Evolutionary conservation across 352 stramenopile species (phyloP).

Genomic region (Globisporangium echinulatum): DNA sequence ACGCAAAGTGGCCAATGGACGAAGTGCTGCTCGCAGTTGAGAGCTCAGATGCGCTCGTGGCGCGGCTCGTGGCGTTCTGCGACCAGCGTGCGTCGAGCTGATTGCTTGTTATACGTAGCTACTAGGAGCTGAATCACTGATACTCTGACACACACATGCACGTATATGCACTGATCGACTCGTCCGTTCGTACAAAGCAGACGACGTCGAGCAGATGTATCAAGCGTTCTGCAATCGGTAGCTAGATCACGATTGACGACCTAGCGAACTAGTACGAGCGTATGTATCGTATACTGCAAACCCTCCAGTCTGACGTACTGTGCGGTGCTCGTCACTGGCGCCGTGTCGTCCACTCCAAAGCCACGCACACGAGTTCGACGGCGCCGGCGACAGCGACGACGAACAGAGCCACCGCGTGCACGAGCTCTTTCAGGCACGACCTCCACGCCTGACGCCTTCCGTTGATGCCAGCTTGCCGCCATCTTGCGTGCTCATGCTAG

Average conservation of each 20-base stretch:
- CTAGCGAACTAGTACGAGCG: not conserved
- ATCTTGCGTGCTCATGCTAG: not conserved
- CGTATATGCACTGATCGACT: not conserved
- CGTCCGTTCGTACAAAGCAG: not conserved
- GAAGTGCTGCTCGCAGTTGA: conserved; percentile 33
- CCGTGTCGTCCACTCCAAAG: conserved; percentile 6
- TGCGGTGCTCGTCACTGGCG: too few species aligned
- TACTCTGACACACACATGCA: not conserved
- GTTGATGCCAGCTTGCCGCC: not conserved
- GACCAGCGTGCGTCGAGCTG: conserved; percentile 18
- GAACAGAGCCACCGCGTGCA: conserved; percentile 36
- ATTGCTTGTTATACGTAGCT: not conserved
- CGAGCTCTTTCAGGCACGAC: conserved; percentile 32
- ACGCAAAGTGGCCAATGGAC: conserved; percentile 18
- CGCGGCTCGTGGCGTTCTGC: conserved; percentile 31
- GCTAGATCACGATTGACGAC: not conserved
- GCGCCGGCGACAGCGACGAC: conserved; percentile 21
- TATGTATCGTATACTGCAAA: too few species aligned
- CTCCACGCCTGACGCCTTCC: too few species aligned
- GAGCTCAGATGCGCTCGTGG: conserved; percentile 36
- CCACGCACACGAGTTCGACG: conserved; percentile 30
- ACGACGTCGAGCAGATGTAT: conserved; percentile 12
- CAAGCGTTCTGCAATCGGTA: conserved; percentile 10
- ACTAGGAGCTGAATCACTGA: too few species aligned
- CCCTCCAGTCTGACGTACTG: too few species aligned